Conservation (phyloP, 495 filamentous ascomycete species). For the Aspergillus wentii region DNA sequence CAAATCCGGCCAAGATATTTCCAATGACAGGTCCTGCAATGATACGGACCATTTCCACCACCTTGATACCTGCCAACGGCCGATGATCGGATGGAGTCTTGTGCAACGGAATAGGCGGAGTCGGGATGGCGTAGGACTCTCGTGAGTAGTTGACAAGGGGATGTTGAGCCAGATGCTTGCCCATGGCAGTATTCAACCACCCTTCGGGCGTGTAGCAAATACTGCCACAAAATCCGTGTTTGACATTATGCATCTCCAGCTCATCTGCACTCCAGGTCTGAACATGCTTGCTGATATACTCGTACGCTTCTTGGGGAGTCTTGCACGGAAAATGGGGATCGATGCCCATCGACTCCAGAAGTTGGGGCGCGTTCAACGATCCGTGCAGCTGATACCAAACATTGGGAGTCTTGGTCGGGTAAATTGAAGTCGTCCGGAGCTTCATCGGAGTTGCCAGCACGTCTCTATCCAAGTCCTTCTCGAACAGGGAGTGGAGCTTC, state of each 20-base stretch:
- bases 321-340: constrained; percentile 12
- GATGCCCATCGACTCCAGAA: constrained; percentile 21
- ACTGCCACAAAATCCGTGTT: constrained; percentile 25
- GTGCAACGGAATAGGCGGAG: constrained; percentile 8
- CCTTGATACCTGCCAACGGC: constrained; percentile 54
- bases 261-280: constrained; percentile 24
- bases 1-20: constrained; percentile 49
- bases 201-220: constrained; percentile 27
- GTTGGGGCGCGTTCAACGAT: constrained; percentile 18
- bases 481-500: constrained; percentile 10
- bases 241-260: constrained; percentile 28
- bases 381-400: constrained; percentile 33
- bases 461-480: constrained; percentile 18
- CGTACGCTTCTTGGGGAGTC: constrained; percentile 9
- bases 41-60: constrained; percentile 54
- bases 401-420: constrained; percentile 17
- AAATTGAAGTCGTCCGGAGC: constrained; percentile 20
- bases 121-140: constrained; percentile 17
- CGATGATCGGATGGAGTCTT: constrained; percentile 10
- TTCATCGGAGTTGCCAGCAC: constrained; percentile 1
- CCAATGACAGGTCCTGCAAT: constrained; percentile 55
- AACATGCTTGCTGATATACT: constrained; percentile 21
- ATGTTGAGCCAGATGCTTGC: constrained; percentile 16
- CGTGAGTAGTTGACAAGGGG: constrained; percentile 18
- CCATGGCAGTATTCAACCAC: constrained; percentile 28